Conservation (phyloP, 2,329 filamentous ascomycete species). For the Phialophora expanda region DNA sequence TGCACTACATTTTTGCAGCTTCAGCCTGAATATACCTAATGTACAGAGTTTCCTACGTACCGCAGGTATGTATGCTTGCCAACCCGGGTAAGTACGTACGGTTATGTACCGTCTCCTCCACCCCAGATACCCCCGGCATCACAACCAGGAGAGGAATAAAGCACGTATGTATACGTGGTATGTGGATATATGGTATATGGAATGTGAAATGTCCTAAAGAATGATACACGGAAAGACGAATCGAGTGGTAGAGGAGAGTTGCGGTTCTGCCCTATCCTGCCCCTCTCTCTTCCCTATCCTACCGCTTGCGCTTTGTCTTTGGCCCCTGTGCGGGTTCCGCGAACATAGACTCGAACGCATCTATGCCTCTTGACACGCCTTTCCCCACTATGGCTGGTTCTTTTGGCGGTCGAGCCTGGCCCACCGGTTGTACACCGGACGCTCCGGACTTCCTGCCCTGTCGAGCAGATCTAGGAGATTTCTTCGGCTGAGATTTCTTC, state of each 20-base stretch:
- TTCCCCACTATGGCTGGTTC: constrained; percentile 19
- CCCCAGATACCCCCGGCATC: too few species aligned
- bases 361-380: constrained; percentile 29
- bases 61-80: neutral
- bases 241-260: neutral
- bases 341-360: constrained; percentile 32
- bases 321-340: neutral
- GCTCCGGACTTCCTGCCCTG: neutral
- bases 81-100: neutral
- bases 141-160: too few species aligned
- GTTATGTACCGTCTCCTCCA: neutral
- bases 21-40: neutral
- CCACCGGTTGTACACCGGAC: neutral
- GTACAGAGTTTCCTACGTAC: neutral
- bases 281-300: neutral
- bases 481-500: constrained; percentile 2
- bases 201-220: too few species aligned
- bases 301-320: neutral
- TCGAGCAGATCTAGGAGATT: neutral
- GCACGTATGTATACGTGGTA: too few species aligned
- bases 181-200: too few species aligned
- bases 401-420: neutral
- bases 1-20: neutral
- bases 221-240: too few species aligned
- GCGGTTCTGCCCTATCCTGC: neutral